Base-by-base conservation (phyloP, 768 basidiomycete genomes). In the Trametes meyenii region DNA sequence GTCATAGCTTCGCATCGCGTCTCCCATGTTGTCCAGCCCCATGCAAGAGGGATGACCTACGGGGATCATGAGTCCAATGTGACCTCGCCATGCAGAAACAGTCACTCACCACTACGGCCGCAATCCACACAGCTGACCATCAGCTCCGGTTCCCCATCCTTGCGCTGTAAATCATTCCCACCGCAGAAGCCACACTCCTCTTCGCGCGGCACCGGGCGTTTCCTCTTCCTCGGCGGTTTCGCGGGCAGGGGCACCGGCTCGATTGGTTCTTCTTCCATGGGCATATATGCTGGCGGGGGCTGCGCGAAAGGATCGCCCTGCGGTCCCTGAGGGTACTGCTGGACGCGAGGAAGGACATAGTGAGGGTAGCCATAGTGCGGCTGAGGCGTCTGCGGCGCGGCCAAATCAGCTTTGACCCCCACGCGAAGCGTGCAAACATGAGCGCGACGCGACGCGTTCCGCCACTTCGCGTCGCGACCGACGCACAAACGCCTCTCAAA, bases 11-110 rank as follows among this genome's bases (percentile, higher is more conserved):
- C 81, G 79, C 52, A 95, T 78, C n/a, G 81, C 78, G 42, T 85
- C 81, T 17, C 80, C 81, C 51, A 90, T 79, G 52, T 80, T 77
- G 45, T 77, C 74, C 35, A 87, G 80, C 65, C 88, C 75, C 78
- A 96, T 81, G 72, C 96, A 98, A 48, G 85, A 87, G n/a, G 89
- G 89, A 74, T 98, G 96, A 29, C 89, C 94, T 93, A 55, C 40
- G 43, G 7, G 36, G 38, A 56, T 40, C 50, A 45, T 62, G 57
- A 49, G 50, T 29, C 17, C 36, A 61, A 39, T 60, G 19, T 12
- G 42, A 48, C 38, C 33, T 21, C 35, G 14, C 29, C 44, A 57
- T 46, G 42, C 19, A 14, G 52, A 29, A 12, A 56, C 29, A 45
- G 58, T 54, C 49, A 77, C 83, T 55, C 69, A 90, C 96, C 92